Conservation (phyloP, 1,284 basidiomycete species). For the Trametes versicolor region DNA sequence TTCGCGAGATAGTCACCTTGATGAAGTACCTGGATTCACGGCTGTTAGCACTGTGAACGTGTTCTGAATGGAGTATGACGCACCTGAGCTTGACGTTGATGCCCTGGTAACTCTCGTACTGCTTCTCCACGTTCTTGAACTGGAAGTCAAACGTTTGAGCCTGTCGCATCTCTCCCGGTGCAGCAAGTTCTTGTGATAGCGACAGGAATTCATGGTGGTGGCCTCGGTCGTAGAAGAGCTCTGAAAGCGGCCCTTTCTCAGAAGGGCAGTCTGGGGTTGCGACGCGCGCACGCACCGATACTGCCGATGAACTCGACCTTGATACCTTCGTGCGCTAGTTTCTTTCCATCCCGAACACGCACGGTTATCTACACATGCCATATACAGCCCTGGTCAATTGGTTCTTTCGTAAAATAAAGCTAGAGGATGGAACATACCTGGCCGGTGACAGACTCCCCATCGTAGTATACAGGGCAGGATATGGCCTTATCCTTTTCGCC, state of each 20-base stretch:
- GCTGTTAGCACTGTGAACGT: neutral
- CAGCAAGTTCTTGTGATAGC: constrained; percentile 92
- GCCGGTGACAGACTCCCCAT: constrained; percentile 91
- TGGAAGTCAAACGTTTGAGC: constrained; percentile 96
- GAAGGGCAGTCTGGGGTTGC: neutral
- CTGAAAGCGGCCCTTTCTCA: constrained; percentile 51
- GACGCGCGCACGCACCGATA: constrained; percentile 73
- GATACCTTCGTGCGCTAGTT: constrained; percentile 94
- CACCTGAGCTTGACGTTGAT: constrained; percentile 98
- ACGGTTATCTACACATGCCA: constrained; percentile 73
- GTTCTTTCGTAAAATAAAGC: too few species aligned
- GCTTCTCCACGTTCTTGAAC: constrained; percentile 99
- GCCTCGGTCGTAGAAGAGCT: constrained; percentile 96
- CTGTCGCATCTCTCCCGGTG: constrained; percentile 93
- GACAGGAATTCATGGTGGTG: constrained; percentile 99
- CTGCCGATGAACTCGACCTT: constrained; percentile 98
- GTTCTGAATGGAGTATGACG: constrained; percentile 35
- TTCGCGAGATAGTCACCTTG: constrained; percentile 89
- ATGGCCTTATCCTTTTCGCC: constrained; percentile 83
- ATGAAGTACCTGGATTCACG: constrained; percentile 80
- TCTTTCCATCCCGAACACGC: constrained; percentile 94
- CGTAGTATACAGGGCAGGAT: constrained; percentile 94
- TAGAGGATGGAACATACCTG: constrained; percentile 65
- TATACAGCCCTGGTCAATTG: neutral
- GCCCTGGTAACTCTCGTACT: constrained; percentile 97